phyloP scores from a whole-genome alignment of 2,329 filamentous ascomycete species.

The Triangularia verruculosa region DNA sequence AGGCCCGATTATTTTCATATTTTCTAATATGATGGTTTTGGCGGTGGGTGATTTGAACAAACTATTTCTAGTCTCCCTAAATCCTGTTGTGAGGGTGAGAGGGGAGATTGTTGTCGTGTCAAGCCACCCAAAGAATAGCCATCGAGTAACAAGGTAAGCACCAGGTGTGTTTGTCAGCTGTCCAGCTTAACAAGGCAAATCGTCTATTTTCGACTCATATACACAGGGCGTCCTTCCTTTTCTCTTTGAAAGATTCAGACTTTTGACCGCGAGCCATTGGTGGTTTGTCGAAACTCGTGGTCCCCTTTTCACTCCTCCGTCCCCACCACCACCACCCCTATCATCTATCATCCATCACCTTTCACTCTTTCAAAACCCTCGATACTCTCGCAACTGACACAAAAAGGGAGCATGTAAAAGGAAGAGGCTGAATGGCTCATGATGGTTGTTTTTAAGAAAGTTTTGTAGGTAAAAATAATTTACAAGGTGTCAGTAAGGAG shows the following conservation, averaged over 20 bases:
- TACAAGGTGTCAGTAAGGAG: conserved; percentile 95
- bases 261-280: not conserved
- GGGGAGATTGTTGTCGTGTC: not conserved
- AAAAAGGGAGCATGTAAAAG: not conserved
- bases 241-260: not conserved
- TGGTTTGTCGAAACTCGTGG: not conserved
- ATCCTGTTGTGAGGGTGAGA: not conserved
- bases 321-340: not conserved
- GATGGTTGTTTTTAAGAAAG: not conserved
- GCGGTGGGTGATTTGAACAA: too few relatives aligned
- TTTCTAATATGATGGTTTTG: too few relatives aligned
- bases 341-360: not conserved
- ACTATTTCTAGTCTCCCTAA: too few relatives aligned
- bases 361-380: conserved; percentile 16
- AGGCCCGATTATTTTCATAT: too few relatives aligned
- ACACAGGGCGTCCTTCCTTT: conserved; percentile 17
- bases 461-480: conserved; percentile 40
- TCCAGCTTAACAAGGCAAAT: not conserved
- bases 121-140: too few relatives aligned
- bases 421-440: not conserved
- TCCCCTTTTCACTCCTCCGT: conserved; percentile 2
- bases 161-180: too few relatives aligned
- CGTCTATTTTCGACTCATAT: conserved; percentile 25
- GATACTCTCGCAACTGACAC: too few relatives aligned
- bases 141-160: too few relatives aligned